Conservation (phyloP, 2,329 filamentous ascomycete genomes). For the Teratosphaeria epicoccoides region DNA sequence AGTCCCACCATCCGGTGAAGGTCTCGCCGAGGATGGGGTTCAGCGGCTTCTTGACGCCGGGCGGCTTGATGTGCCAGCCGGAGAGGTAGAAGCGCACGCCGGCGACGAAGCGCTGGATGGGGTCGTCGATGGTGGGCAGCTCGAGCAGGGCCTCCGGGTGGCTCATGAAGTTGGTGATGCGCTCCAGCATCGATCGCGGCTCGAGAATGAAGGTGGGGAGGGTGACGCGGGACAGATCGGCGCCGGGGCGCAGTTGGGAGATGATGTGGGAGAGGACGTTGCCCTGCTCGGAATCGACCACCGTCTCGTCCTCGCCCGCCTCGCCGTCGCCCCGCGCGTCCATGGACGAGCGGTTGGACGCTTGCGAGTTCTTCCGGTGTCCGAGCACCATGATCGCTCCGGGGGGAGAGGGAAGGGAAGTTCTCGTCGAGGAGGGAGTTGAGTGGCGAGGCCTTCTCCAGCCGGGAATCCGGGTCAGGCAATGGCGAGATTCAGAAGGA, state of each 20-base stretch:
- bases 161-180: conserved; percentile 99
- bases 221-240: conserved; percentile 87
- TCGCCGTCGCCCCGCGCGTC: conserved; percentile 32
- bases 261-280: conserved; percentile 97
- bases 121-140: conserved; percentile 80
- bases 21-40: conserved; percentile 94
- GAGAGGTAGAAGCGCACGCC: conserved; percentile 98
- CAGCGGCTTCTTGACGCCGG: conserved; percentile 94
- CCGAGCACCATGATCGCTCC: conserved; percentile 35
- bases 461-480: no score
- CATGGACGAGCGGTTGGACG: conserved; percentile 31
- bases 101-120: conserved; percentile 77
- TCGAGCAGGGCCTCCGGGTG: conserved; percentile 91
- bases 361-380: conserved; percentile 37
- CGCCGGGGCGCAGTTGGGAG: conserved; percentile 87
- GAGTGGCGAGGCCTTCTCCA: no score
- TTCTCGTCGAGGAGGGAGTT: no score
- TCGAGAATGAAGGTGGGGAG: conserved; percentile 97
- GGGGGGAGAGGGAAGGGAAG: not conserved
- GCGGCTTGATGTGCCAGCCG: conserved; percentile 97
- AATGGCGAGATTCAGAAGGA: no score
- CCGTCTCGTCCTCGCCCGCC: conserved; percentile 48
- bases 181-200: conserved; percentile 92
- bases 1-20: conserved; percentile 91
- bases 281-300: conserved; percentile 85